Base-by-base conservation (phyloP, 257 asterid genomes). In the Solanum peruvianum region DNA sequence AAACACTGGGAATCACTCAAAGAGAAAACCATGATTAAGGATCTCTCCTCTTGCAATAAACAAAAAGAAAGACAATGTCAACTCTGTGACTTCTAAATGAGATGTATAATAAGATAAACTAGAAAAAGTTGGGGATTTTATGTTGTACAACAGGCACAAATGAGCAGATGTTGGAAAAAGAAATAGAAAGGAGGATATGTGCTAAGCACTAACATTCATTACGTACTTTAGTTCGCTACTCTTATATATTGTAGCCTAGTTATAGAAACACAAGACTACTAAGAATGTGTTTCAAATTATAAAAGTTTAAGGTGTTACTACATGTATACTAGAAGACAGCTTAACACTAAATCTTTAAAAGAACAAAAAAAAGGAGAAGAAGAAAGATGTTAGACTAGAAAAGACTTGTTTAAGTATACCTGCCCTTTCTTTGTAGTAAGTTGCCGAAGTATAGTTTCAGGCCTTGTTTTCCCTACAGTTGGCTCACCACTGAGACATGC, bases 381-480 rank as follows among this genome's bases (percentile, higher is more conserved):
- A 37, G 39, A 37, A 37, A 37, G 39, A 37, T 78, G 6, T 47
- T 27, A 45, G 66, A 80, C 12, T 80, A 80, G 66, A 49, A 44
- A 45, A 80, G 66, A 16, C 42, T 18, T 45, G 10, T 44, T 31
- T 39, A 87, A 42, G 80, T 18, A 77, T 86, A 97, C 99, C 99
- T 95, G 99, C 73, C 99, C 99, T 92, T 95, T 97, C 92, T 96
- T 97, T 64, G 99, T 97, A 15, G 98, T 95, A 85, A 97, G 99
- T 90, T 97, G 99, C 91, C 97, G 95, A 87, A 97, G 96, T 91
- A 97, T 95, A 85, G 99, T 97, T 90, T 95, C 98, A 21, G 98
- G 96, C 91, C 93, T 96, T 84, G 99, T 97, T 92, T 96, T 97
- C 89, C 97, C 99, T 33, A 88, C 92, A 56, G 97, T 93, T 82